Percentiles rank a stretch among this genome's conserved stretches.
phyloP scores from a whole-genome alignment of 1,284 basidiomycete species.

The Rhodotorula sp. region DNA sequence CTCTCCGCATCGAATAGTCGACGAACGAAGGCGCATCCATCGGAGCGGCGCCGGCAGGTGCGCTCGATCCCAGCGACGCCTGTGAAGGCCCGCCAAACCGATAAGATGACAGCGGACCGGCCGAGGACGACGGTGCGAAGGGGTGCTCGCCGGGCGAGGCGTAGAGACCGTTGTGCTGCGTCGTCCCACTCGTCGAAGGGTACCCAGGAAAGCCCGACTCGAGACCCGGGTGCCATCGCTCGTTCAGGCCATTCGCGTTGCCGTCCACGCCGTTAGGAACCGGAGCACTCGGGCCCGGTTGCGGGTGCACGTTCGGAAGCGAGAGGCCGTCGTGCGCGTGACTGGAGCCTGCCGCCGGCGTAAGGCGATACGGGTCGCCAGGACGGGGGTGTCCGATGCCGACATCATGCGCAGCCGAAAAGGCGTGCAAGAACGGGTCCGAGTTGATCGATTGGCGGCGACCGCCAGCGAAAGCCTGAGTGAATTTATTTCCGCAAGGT shows the following conservation, averaged over 20 bases:
- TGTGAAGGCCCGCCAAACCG: constrained; percentile 32
- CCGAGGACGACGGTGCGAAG: neutral
- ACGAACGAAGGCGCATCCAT: constrained; percentile 18
- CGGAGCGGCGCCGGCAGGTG: neutral
- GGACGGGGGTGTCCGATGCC: neutral
- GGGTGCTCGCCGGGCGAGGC: neutral
- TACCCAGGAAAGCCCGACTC: neutral
- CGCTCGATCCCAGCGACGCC: neutral
- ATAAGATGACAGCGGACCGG: constrained; percentile 12
- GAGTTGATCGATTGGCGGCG: constrained; percentile 35
- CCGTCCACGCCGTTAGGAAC: neutral
- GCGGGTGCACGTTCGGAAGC: neutral
- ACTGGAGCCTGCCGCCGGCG: neutral
- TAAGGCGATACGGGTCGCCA: neutral
- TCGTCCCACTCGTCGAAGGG: neutral
- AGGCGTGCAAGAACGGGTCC: constrained; percentile 39
- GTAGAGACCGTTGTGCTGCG: neutral
- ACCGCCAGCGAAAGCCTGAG: constrained; percentile 13
- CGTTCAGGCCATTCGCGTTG: neutral
- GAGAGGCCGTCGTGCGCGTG: neutral
- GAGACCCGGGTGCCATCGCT: neutral
- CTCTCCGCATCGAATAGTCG: constrained; percentile 38
- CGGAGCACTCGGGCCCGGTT: neutral
- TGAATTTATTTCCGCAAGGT: neutral
- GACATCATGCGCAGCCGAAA: constrained; percentile 8